Percentiles rank a stretch among this genome's conserved stretches.
phyloP scores from a whole-genome alignment of 306 rosid genomes.

The Glycine latifolia region DNA sequence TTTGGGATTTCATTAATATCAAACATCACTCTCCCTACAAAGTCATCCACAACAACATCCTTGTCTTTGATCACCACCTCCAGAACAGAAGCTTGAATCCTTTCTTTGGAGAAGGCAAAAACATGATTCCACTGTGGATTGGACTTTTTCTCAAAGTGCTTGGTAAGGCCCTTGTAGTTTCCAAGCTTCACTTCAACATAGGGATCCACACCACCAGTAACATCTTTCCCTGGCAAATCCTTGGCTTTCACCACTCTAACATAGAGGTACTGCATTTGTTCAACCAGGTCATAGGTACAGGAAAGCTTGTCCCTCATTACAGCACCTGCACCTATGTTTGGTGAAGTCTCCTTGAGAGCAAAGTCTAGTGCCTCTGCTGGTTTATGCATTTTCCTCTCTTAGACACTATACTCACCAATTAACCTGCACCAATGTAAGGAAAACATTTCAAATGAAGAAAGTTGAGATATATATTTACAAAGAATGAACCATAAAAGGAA shows the following conservation, averaged over 20 bases:
- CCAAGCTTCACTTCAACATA: constrained; percentile 87
- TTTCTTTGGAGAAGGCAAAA: constrained; percentile 81
- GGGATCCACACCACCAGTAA: constrained; percentile 76
- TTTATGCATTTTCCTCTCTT: constrained; percentile 66
- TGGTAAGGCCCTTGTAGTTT: constrained; percentile 76
- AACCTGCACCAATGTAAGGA: constrained; percentile 29
- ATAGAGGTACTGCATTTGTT: constrained; percentile 85
- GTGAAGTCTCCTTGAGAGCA: constrained; percentile 76
- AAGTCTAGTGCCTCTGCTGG: constrained; percentile 63
- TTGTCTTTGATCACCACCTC: constrained; percentile 80
- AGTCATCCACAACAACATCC: constrained; percentile 68
- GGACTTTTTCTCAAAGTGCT: constrained; percentile 76
- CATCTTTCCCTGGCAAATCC: constrained; percentile 79
- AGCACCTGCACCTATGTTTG: constrained; percentile 74
- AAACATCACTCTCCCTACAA: constrained; percentile 65
- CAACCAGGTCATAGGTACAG: constrained; percentile 84
- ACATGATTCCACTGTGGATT: constrained; percentile 81
- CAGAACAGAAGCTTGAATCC: constrained; percentile 74
- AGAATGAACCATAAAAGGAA: constrained; percentile 4
- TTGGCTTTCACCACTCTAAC: constrained; percentile 82
- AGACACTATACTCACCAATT: constrained; percentile 30
- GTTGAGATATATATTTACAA: background rate
- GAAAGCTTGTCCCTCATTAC: constrained; percentile 72
- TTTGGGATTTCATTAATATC: constrained; percentile 61
- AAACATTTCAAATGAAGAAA: constrained; percentile 34